A percentile compares a stretch with the other conserved stretches of the same genome.
Conservation (phyloP, 371 early-diverging fungal species). For the Antonospora locustae region DNA sequence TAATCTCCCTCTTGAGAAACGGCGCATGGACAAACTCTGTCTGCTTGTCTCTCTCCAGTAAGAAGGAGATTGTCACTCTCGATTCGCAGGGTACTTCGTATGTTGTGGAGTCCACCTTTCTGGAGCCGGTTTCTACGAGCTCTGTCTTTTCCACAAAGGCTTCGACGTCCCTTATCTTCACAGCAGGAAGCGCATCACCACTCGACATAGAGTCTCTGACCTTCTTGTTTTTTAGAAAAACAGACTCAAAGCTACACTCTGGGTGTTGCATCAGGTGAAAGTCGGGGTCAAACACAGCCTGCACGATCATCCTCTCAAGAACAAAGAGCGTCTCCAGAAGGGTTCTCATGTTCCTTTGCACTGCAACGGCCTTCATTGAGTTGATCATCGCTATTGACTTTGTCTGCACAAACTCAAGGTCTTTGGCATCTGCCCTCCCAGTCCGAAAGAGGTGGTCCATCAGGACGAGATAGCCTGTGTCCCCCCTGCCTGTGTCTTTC, state of each 20-base stretch:
- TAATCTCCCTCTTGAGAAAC: conserved; percentile 1
- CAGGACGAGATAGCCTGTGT: conserved; percentile 27
- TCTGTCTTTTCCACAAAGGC: conserved; percentile 1
- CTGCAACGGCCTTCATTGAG: conserved; percentile 19
- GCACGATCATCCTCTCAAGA: conserved; percentile 46
- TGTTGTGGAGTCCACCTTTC: too few relatives aligned
- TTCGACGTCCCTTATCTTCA: background rate
- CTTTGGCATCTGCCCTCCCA: conserved; percentile 1
- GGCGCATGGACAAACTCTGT: conserved; percentile 15
- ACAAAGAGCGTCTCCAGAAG: conserved; percentile 19
- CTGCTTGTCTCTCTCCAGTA: background rate
- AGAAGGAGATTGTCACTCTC: conserved; percentile 11
- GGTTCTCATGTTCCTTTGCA: conserved; percentile 6
- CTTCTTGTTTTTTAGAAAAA: conserved; percentile 30
- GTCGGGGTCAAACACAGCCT: conserved; percentile 42
- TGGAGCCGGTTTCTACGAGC: background rate
- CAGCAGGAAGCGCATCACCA: conserved; percentile 9
- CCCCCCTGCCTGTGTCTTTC: conserved; percentile 4
- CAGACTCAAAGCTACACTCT: conserved; percentile 24
- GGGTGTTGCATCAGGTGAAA: conserved; percentile 48
- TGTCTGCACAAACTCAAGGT: conserved; percentile 18
- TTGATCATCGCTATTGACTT: conserved; percentile 18
- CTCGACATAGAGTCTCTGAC: background rate
- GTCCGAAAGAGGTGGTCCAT: conserved; percentile 33
- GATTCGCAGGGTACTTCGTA: conserved; percentile 6